Evolutionary conservation across 2,329 filamentous ascomycete genomes (phyloP).

Genomic region (Podosphaera fusca): DNA sequence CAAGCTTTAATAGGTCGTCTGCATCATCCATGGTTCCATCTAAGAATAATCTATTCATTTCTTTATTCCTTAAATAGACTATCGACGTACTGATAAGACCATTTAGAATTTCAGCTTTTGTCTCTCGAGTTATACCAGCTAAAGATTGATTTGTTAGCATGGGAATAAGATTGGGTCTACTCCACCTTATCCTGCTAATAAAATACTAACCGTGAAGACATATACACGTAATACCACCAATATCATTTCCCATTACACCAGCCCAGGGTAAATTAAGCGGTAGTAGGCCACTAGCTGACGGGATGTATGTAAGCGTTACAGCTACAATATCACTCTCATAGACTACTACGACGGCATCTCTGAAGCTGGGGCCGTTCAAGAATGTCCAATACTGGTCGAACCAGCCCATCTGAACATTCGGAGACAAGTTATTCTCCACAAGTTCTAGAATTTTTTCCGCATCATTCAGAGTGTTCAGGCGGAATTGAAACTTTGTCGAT

Average conservation of each 20-base stretch:
- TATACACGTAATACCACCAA: slow-evolving; percentile 37
- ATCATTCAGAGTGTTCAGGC: slow-evolving; percentile 17
- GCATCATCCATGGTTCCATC: slow-evolving; percentile 29
- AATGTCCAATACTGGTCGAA: slow-evolving; percentile 34
- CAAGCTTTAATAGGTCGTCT: slow-evolving; percentile 27
- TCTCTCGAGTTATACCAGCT: slow-evolving; percentile 3
- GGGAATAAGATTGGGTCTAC: background rate
- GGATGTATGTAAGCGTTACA: slow-evolving; percentile 29
- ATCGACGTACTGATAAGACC: slow-evolving; percentile 30
- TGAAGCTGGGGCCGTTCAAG: slow-evolving; percentile 23
- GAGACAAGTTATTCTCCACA: slow-evolving; percentile 24
- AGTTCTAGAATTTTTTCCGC: slow-evolving; percentile 25
- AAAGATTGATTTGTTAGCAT: slow-evolving; percentile 2
- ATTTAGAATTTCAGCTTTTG: slow-evolving; percentile 25
- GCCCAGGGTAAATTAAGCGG: slow-evolving; percentile 33
- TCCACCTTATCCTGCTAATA: background rate
- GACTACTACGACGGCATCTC: slow-evolving; percentile 30
- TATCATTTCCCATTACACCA: slow-evolving; percentile 23
- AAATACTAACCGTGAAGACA: slow-evolving; percentile 27
- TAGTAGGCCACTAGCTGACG: slow-evolving; percentile 22
- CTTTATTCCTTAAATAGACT: slow-evolving; percentile 22
- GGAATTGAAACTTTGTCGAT: slow-evolving; percentile 13
- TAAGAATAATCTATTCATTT: slow-evolving; percentile 30
- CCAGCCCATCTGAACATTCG: slow-evolving; percentile 29
- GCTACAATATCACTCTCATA: slow-evolving; percentile 27